phyloP scores from a whole-genome alignment of 768 basidiomycete genomes.

The Lentinula lateritia region DNA sequence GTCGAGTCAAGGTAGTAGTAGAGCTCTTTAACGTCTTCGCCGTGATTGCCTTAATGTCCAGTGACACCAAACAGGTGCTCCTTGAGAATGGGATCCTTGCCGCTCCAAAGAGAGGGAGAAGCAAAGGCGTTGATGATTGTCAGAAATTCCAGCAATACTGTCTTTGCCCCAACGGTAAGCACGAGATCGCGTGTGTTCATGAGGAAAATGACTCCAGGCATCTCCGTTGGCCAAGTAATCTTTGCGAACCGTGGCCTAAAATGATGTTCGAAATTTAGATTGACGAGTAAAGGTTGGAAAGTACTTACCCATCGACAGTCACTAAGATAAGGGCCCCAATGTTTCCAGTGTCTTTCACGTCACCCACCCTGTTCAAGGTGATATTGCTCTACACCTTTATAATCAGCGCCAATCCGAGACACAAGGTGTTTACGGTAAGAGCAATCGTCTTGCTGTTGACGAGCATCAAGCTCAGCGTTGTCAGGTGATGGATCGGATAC shows the following conservation, averaged over 20 bases:
- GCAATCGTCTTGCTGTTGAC: conserved; percentile 11
- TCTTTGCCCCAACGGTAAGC: conserved; percentile 99
- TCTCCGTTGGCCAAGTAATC: conserved; percentile 97
- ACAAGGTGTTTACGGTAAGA: conserved; percentile 63
- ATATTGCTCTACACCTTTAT: conserved; percentile 77
- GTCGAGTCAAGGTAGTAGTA: conserved; percentile 99
- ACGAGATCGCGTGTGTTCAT: conserved; percentile 87
- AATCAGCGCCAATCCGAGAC: conserved; percentile 59
- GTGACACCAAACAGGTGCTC: conserved; percentile 96
- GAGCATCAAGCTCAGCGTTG: neutral
- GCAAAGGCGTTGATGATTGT: conserved; percentile 94
- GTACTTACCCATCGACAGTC: conserved; percentile 96
- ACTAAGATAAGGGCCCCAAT: conserved; percentile 97
- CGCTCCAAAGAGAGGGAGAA: conserved; percentile 92
- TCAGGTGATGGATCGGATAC: conserved; percentile 28
- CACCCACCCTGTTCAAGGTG: conserved; percentile 79
- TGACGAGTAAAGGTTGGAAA: conserved; percentile 1
- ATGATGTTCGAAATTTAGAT: neutral
- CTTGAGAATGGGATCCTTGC: conserved; percentile 88
- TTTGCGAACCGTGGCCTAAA: conserved; percentile 93
- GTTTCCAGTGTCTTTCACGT: conserved; percentile 90
- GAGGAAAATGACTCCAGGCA: conserved; percentile 94
- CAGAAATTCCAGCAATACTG: conserved; percentile 94
- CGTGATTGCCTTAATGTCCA: conserved; percentile 97
- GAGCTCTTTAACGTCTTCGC: conserved; percentile 97